phyloP scores from a whole-genome alignment of 768 basidiomycete species.

The Leccinum subtestaceum region DNA sequence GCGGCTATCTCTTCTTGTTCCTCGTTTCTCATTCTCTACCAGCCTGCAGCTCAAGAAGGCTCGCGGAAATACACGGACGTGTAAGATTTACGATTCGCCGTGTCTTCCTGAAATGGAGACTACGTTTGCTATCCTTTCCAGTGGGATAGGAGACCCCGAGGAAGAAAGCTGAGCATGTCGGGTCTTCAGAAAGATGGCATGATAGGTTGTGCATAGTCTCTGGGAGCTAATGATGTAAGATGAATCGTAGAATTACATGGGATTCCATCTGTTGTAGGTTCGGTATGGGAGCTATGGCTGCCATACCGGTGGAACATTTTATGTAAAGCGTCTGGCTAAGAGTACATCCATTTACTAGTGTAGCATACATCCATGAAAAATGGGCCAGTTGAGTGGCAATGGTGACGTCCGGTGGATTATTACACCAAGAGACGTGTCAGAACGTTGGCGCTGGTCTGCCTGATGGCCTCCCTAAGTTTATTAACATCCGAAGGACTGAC shows the following conservation, averaged over 20 bases:
- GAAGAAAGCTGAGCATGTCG: constrained; percentile 57
- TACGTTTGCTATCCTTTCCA: constrained; percentile 87
- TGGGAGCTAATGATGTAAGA: constrained; percentile 5
- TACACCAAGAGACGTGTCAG: constrained; percentile 81
- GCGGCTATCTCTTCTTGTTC: constrained; percentile 11
- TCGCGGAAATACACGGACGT: constrained; percentile 86
- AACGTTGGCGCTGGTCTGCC: constrained; percentile 79
- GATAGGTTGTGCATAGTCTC: not conserved
- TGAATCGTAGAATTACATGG: constrained; percentile 8
- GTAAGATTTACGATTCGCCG: constrained; percentile 97
- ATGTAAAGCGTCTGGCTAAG: not conserved
- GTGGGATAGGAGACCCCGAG: constrained; percentile 93
- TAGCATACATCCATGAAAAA: constrained; percentile 15
- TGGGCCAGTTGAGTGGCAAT: constrained; percentile 53
- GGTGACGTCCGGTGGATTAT: constrained; percentile 11
- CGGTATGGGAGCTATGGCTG: not conserved
- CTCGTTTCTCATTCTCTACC: constrained; percentile 8
- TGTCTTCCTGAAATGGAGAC: constrained; percentile 96
- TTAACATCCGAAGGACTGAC: constrained; percentile 81
- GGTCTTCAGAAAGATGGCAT: not conserved
- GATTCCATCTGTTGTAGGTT: constrained; percentile 12
- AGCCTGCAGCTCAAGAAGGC: constrained; percentile 91
- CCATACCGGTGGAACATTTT: not conserved
- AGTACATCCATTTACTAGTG: constrained; percentile 2
- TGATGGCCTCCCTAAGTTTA: constrained; percentile 75